These are phyloP conservation scores for Globisporangium yorkense DNA, from an alignment of 352 stramenopile species.

Conservation along the genomic window DNA sequence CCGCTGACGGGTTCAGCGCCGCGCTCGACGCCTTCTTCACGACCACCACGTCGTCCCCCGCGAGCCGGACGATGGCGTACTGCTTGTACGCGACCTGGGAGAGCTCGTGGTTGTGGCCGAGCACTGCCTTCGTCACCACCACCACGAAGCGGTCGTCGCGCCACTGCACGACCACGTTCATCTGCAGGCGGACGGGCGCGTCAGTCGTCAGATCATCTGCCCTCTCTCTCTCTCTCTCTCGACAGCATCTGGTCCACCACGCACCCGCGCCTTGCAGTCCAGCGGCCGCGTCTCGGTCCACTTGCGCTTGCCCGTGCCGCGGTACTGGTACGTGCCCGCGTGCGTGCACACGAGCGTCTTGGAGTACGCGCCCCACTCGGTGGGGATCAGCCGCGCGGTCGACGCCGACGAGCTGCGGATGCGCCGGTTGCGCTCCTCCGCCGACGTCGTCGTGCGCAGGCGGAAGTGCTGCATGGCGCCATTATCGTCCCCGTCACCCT, in stretches of 20 bases:
- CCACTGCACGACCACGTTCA: slow-evolving; percentile 5
- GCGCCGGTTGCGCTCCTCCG: slow-evolving; percentile 3
- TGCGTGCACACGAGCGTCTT: slow-evolving; percentile 21
- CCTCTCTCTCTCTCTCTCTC: neutral
- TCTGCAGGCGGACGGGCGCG: neutral
- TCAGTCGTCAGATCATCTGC: neutral
- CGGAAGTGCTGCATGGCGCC: neutral
- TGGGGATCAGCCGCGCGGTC: slow-evolving; percentile 3
- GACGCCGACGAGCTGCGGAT: slow-evolving; percentile 3
- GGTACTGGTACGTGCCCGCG: slow-evolving; percentile 9
- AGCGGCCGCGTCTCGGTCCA: slow-evolving; percentile 12
- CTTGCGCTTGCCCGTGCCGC: slow-evolving; percentile 14
- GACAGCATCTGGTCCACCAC: neutral
- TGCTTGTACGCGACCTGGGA: neutral
- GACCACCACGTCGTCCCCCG: neutral
- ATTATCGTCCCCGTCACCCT: no score
- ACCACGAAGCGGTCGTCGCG: neutral
- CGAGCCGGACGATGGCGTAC: neutral
- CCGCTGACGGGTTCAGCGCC: neutral
- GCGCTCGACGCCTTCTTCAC: neutral
- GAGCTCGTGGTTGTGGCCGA: slow-evolving; percentile 3
- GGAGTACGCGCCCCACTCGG: slow-evolving; percentile 12
- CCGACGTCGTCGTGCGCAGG: slow-evolving; percentile 4
- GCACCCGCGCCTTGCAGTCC: slow-evolving; percentile 18
- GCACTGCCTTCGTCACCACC: slow-evolving; percentile 1